Evolutionary conservation across 345 rosid species (phyloP), one percentile per base, ranked within the genome.

Genomic region (Pistacia vera): DNA sequence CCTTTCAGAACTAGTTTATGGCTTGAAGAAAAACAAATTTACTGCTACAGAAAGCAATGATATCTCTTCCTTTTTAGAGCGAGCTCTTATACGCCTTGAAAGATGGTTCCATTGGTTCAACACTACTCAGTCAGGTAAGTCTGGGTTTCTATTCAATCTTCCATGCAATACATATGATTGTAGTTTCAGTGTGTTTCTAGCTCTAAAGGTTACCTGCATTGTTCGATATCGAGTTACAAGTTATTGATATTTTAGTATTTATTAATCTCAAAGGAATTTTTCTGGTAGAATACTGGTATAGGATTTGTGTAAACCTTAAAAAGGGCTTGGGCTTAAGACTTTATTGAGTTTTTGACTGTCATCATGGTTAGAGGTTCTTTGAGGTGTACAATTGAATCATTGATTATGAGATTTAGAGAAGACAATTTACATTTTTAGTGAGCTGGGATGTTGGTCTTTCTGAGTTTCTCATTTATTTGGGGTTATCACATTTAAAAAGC

Each of bases 81-180:
- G 82, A 60, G 99, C 98, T 65, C 86, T 81, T 83, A 85, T 86
- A 76, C 90, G 98, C 16, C 85, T 95, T 76, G 97, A 93, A 75
- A 95, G 92, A 75, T 93, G 99, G 97, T 92, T 87, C 81, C 86
- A 90, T 51, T 95, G 98, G 99, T 93, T 88, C 82, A 86, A 90
- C 77, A 89, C 95, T 14, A 89, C 97, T 33, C 97, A 95, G 72
- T 83, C 86, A 87, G 97, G 99, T 93, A 88, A 28, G 13, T 77
- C 46, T 30, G 38, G 51, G 54, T 58, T 68, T 67, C 55, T 18
- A 52, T 66, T 62, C 55, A 17, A 36, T 44, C 16, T 69, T 64
- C 71, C 65, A 16, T 38, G 10, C n/a, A 63, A 30, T 61, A 20
- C 60, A 61, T 71, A 18, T 38, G 60, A 73, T 22, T 62, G 3